A percentile compares a stretch with the other conserved stretches of the same genome.
Evolutionary conservation across 208 protist genomes (phyloP).

Genomic region (Leishmania lainsoni): DNA sequence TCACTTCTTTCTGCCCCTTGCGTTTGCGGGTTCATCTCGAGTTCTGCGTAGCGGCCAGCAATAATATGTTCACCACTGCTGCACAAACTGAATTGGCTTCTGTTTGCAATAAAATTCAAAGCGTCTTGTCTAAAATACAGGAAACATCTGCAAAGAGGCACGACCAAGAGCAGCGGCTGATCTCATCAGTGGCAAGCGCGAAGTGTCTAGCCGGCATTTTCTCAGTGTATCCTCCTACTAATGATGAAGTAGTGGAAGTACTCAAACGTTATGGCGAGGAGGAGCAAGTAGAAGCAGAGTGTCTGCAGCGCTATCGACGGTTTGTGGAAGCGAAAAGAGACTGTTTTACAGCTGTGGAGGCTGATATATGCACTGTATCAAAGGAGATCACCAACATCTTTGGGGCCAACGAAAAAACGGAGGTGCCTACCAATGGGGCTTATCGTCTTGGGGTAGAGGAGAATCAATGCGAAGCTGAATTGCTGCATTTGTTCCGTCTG

Average conservation of each 20-base stretch:
- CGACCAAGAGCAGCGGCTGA: not conserved
- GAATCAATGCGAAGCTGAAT: not conserved
- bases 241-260: conserved; percentile 6
- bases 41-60: too few species aligned
- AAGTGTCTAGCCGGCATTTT: not conserved
- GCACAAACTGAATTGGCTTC: not conserved
- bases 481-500: not conserved
- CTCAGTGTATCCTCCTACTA: not conserved
- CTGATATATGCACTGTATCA: not conserved
- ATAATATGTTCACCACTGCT: not conserved
- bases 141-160: not conserved
- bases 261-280: conserved; percentile 14
- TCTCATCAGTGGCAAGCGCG: not conserved
- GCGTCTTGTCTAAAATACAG: conserved; percentile 2
- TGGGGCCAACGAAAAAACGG: not conserved
- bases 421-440: not conserved
- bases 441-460: not conserved
- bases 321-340: conserved; percentile 1
- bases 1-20: not conserved
- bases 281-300: conserved; percentile 20
- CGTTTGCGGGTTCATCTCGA: not conserved
- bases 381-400: not conserved
- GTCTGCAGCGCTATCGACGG: conserved; percentile 8
- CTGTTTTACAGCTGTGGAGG: not conserved
- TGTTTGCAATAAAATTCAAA: not conserved